Percentiles rank a stretch among this genome's conserved stretches.
phyloP scores from a whole-genome alignment of 1,139 yeast genomes.

The Geotrichum europaeum region DNA sequence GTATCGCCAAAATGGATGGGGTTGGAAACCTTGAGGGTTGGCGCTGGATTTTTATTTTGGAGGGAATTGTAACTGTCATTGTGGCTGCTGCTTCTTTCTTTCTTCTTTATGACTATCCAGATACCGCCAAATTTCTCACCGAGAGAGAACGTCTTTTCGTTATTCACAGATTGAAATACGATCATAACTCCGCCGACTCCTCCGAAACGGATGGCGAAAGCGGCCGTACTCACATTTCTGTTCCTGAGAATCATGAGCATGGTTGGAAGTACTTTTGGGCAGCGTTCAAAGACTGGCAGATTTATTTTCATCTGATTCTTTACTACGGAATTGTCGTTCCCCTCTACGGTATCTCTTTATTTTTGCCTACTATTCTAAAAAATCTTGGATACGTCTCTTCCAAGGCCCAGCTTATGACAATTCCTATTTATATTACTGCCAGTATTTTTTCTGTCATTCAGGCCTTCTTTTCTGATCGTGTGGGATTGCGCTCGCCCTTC shows the following conservation, averaged over 20 bases:
- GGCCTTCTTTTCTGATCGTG: slow-evolving; percentile 33
- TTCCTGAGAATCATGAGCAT: slow-evolving; percentile 14
- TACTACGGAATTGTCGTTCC: slow-evolving; percentile 24
- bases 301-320: slow-evolving; percentile 23
- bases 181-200: slow-evolving; percentile 14
- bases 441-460: slow-evolving; percentile 31
- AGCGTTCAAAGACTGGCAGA: slow-evolving; percentile 33
- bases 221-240: neutral
- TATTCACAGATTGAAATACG: slow-evolving; percentile 41
- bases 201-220: neutral
- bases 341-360: slow-evolving; percentile 28
- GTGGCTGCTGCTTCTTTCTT: slow-evolving; percentile 41
- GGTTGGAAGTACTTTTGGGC: slow-evolving; percentile 26
- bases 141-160: slow-evolving; percentile 44
- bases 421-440: slow-evolving; percentile 37
- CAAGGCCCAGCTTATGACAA: slow-evolving; percentile 31
- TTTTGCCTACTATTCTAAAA: slow-evolving; percentile 35
- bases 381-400: slow-evolving; percentile 31
- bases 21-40: slow-evolving; percentile 23
- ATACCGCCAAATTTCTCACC: slow-evolving; percentile 43
- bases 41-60: slow-evolving; percentile 17
- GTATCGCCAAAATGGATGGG: slow-evolving; percentile 37
- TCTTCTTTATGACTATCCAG: slow-evolving; percentile 47
- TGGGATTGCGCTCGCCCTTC: slow-evolving; percentile 36
- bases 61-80: slow-evolving; percentile 24